phyloP scores from a whole-genome alignment of 2,329 filamentous ascomycete species.

The Knoxdaviesia proteae region DNA sequence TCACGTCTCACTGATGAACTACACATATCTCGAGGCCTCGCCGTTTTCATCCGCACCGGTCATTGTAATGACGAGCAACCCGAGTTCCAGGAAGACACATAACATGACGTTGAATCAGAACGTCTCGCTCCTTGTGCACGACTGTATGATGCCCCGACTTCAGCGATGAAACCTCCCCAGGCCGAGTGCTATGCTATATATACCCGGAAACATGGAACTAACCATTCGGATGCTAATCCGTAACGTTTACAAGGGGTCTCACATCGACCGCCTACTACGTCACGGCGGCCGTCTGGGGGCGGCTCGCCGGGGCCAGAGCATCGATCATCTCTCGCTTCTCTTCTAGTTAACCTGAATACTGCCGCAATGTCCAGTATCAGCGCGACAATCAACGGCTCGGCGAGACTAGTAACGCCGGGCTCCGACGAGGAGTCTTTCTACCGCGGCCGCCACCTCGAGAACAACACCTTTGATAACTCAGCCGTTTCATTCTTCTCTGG shows the following conservation, averaged over 20 bases:
- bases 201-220: slow-evolving; percentile 2
- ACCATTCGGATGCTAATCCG: background rate
- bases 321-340: slow-evolving; percentile 55
- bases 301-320: slow-evolving; percentile 43
- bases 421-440: slow-evolving; percentile 74
- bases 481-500: slow-evolving; percentile 11
- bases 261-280: slow-evolving; percentile 63
- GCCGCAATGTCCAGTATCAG: slow-evolving; percentile 73
- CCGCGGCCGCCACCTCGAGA: slow-evolving; percentile 64
- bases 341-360: slow-evolving; percentile 81
- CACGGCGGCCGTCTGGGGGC: slow-evolving; percentile 28
- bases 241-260: slow-evolving; percentile 44
- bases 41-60: slow-evolving; percentile 51
- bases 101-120: slow-evolving; percentile 71
- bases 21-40: slow-evolving; percentile 78
- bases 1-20: slow-evolving; percentile 96
- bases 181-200: background rate
- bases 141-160: slow-evolving; percentile 30
- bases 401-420: slow-evolving; percentile 48
- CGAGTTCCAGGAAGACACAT: slow-evolving; percentile 55
- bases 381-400: slow-evolving; percentile 82
- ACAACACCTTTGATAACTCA: slow-evolving; percentile 66
- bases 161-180: background rate
- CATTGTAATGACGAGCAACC: slow-evolving; percentile 86
- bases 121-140: slow-evolving; percentile 88